Evolutionary conservation across 169 alveolate species (phyloP).

Genomic region (Theileria parva): DNA sequence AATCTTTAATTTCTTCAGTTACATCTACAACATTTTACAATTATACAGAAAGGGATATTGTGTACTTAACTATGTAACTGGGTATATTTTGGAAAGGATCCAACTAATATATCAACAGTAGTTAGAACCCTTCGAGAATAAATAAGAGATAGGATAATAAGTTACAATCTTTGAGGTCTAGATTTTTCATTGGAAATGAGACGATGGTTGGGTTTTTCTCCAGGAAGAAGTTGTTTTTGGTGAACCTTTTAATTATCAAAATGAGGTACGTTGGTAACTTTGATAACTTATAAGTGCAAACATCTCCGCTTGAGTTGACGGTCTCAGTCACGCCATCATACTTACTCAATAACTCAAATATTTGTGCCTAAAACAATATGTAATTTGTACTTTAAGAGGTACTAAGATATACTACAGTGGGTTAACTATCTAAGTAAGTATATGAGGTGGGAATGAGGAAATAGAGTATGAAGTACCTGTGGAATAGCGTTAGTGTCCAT

Average conservation of each 20-base stretch:
- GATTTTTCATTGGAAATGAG: constrained; percentile 92
- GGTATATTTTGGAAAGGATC: not conserved
- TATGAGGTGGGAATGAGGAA: not conserved
- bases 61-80: not conserved
- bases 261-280: constrained; percentile 89
- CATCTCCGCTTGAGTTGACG: constrained; percentile 68
- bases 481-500: constrained; percentile 89
- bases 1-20: constrained; percentile 23
- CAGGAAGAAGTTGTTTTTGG: constrained; percentile 91
- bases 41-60: not conserved
- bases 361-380: constrained; percentile 76
- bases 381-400: not conserved
- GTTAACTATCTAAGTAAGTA: not conserved
- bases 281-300: constrained; percentile 63
- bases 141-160: constrained; percentile 3
- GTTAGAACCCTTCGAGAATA: constrained; percentile 4
- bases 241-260: constrained; percentile 91
- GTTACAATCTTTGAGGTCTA: constrained; percentile 83
- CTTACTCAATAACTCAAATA: constrained; percentile 89
- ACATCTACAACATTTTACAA: constrained; percentile 15
- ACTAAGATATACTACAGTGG: not conserved
- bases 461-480: constrained; percentile 44
- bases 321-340: constrained; percentile 92
- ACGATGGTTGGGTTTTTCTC: constrained; percentile 99
- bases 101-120: not conserved